Conservation (phyloP, 805 yeast genomes). For the Metschnikowia kunwiensis region DNA sequence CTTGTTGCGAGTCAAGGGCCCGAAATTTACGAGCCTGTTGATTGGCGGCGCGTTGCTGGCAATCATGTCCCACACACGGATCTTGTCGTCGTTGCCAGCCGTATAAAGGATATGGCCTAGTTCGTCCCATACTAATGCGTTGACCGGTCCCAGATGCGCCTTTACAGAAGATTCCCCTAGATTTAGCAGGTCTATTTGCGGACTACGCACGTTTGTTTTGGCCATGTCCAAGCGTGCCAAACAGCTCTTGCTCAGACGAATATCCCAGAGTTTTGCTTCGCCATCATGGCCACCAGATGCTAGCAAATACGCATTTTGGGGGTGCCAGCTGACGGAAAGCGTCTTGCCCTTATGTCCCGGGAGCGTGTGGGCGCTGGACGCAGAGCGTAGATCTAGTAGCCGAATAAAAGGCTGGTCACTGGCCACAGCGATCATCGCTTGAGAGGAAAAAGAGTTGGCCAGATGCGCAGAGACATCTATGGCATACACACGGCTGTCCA, state of each 20-base stretch:
- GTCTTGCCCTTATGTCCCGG: constrained; percentile 58
- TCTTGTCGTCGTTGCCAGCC: constrained; percentile 76
- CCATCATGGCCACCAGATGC: constrained; percentile 86
- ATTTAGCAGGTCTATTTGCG: constrained; percentile 21
- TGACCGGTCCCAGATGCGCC: constrained; percentile 77
- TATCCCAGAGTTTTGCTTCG: constrained; percentile 80
- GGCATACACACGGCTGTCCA: constrained; percentile 61
- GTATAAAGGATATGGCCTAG: constrained; percentile 61
- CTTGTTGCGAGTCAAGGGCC: constrained; percentile 71
- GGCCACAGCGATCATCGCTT: constrained; percentile 65
- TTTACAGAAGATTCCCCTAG: constrained; percentile 38
- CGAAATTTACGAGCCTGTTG: constrained; percentile 69
- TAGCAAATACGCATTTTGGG: constrained; percentile 53
- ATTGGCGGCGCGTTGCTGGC: constrained; percentile 37
- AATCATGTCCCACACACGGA: constrained; percentile 72
- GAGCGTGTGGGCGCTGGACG: constrained; percentile 70
- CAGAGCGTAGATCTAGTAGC: constrained; percentile 68
- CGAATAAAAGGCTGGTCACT: constrained; percentile 67
- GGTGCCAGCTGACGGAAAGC: constrained; percentile 71
- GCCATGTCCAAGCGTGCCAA: constrained; percentile 60
- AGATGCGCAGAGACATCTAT: constrained; percentile 49
- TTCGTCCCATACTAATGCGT: constrained; percentile 74
- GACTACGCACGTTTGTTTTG: constrained; percentile 32
- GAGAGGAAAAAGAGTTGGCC: constrained; percentile 20
- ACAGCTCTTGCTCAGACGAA: constrained; percentile 64